Base-by-base conservation (phyloP, 169 alveolate genomes). In the Cryptosporidium sp. region DNA sequence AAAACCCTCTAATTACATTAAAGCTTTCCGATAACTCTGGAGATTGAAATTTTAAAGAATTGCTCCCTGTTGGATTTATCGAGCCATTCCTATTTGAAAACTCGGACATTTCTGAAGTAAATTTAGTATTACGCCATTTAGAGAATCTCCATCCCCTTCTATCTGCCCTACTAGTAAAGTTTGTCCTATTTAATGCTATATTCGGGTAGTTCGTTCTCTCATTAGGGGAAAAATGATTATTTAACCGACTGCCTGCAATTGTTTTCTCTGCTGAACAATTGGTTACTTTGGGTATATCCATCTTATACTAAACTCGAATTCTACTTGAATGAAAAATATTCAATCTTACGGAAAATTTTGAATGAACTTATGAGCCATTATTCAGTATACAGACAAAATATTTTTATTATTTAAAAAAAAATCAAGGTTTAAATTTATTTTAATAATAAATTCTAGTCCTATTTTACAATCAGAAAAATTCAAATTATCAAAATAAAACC, bases 1-100 rank as follows among this genome's bases (percentile, higher is more conserved):
- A 80, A 62, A 80, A 80, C n/a, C 89, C 89, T 18, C 89, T 21
- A 14, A 80, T 65, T 6, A 80, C 89, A 45, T 80, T 59, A 62
- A 80, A 80, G n/a, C 33, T 58, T 35, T 80, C 73, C 8, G 37
- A 21, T 8, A 41, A 61, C 23, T 80, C 89, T 14, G 45, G 67
- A 3, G 62, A 74, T 23, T 31, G 37, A 48, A 31, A 45, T 48
- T 31, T 65, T 0, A 26, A 26, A 35, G 26, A 37, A 4, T 61
- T 33, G 9, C 29, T 48, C 18, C 23, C 51, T 61, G 31, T 55
- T 21, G 26, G 74, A 29, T 21, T 43, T 4, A 16, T 51, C 1
- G 70, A 37, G 5, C 52, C 18, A 29, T 73, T 52, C 12, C 71
- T 33, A 73, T 21, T 14, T 18, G 43, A 43, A 45, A 12, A 23